A percentile compares a stretch with the other conserved stretches of the same genome.
phyloP scores from a whole-genome alignment of 2,329 filamentous ascomycete species.

The Alternaria triticina region DNA sequence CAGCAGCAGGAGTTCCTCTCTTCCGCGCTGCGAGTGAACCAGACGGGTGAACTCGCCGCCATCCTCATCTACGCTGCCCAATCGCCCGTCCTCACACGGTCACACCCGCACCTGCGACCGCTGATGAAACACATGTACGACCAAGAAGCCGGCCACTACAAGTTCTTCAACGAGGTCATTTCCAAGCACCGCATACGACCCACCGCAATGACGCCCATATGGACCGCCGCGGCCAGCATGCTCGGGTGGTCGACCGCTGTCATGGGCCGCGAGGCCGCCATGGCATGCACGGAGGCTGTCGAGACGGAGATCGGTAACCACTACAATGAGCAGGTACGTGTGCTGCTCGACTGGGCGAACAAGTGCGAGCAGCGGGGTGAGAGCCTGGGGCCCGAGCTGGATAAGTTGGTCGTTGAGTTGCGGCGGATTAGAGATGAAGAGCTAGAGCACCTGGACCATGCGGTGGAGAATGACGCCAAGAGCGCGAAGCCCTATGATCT shows the following conservation, averaged over 20 bases:
- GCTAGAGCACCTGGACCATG: conserved; percentile 94
- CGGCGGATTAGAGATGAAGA: conserved; percentile 92
- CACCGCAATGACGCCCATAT: conserved; percentile 89
- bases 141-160: conserved; percentile 87
- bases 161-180: conserved; percentile 82
- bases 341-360: conserved; percentile 79
- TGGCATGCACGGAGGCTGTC: conserved; percentile 98
- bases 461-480: conserved; percentile 90
- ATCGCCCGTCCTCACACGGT: conserved; percentile 77
- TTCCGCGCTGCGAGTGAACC: conserved; percentile 81
- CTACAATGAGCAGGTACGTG: conserved; percentile 90
- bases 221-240: conserved; percentile 78
- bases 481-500: conserved; percentile 89
- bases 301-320: conserved; percentile 97
- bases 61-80: conserved; percentile 93
- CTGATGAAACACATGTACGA: conserved; percentile 99
- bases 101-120: conserved; percentile 85
- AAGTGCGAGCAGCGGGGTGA: conserved; percentile 79
- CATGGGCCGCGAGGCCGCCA: conserved; percentile 90
- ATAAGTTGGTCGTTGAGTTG: conserved; percentile 73
- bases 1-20: conserved; percentile 48
- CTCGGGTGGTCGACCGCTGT: conserved; percentile 90
- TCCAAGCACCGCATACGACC: conserved; percentile 88
- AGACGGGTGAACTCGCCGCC: conserved; percentile 96
- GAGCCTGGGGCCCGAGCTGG: conserved; percentile 79